Evolutionary conservation across 2,329 filamentous ascomycete species (phyloP), one percentile per base, ranked within the genome.

Genomic region (Lecanicillium sp.): DNA sequence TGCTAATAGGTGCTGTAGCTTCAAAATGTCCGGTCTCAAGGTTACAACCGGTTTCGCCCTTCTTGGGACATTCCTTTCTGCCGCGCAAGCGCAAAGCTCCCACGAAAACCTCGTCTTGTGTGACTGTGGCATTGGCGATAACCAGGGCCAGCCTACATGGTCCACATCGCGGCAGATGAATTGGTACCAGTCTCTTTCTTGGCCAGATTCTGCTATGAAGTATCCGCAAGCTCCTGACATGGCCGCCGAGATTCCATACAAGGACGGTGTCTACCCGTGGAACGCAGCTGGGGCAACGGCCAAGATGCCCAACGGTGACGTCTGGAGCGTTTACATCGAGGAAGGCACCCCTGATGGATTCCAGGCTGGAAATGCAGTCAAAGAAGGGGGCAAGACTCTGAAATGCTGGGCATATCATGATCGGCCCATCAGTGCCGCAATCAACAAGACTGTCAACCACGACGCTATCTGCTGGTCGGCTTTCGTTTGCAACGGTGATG

Each of bases 91-190:
- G 33, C 49, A 60, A 37, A 49, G 50, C 27, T 49, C 50, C 25
- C 52, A 56, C 12, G 61, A 61, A 44, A 56, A 65, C 13, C 58
- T 66, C 29, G 53, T 66, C 29, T 57, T 66, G 33, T 62, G 61
- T 20, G 62, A 66, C 37, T 66, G 62, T 39, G 62, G 63, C 20
- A 65, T 65, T 39, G 63, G 63, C 5, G 58, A 63, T 42, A 63
- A 66, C 47, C 50, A 55, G n/a, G 52, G 54, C 6, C 58, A 65
- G 29, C 49, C 55, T 9, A 53, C 51, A 25, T 66, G 62, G 62
- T 66, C 62, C 6, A 66, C 63, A 5, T 66, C 62, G 32, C 62
- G 62, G 29, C 62, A 66, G 46, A 60, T 66, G 49, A 65, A 66
- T 44, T 66, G 63, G 63, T 66, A 66, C 39, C 39, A 58, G 33